Evolutionary conservation across 306 rosid genomes (phyloP).

Genomic region (Inga oerstediana): DNA sequence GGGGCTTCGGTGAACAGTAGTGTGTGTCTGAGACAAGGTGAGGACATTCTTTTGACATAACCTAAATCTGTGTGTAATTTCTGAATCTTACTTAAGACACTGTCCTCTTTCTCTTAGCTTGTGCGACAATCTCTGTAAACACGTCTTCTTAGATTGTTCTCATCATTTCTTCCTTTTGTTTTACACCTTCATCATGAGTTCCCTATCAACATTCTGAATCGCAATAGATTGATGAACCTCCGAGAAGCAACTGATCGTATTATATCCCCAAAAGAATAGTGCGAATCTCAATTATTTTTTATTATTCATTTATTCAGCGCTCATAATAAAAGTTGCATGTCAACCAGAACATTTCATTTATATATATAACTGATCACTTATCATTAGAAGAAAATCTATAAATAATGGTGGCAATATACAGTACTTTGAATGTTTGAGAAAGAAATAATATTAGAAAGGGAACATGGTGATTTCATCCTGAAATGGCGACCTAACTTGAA

Average conservation of each 20-base stretch:
- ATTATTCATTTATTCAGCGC: background rate
- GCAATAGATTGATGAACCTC: background rate
- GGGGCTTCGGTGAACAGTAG: background rate
- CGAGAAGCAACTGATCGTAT: background rate
- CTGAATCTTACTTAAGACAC: background rate
- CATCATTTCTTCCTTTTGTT: background rate
- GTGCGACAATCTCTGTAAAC: background rate
- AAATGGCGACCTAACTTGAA: background rate
- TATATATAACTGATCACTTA: background rate
- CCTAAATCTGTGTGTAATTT: background rate
- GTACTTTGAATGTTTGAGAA: background rate
- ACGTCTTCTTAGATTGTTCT: background rate
- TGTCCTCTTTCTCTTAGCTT: background rate
- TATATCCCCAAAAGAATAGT: background rate
- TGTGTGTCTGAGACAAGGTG: background rate
- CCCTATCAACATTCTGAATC: background rate
- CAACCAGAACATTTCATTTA: background rate
- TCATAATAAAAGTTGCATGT: background rate
- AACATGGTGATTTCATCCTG: conserved; percentile 5
- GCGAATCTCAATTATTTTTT: background rate
- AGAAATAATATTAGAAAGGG: conserved; percentile 12
- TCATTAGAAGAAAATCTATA: background rate
- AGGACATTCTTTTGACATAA: background rate
- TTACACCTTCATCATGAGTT: background rate
- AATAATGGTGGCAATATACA: background rate